phyloP scores from a whole-genome alignment of 2,329 filamentous ascomycete species.

The Ascochyta fabae region DNA sequence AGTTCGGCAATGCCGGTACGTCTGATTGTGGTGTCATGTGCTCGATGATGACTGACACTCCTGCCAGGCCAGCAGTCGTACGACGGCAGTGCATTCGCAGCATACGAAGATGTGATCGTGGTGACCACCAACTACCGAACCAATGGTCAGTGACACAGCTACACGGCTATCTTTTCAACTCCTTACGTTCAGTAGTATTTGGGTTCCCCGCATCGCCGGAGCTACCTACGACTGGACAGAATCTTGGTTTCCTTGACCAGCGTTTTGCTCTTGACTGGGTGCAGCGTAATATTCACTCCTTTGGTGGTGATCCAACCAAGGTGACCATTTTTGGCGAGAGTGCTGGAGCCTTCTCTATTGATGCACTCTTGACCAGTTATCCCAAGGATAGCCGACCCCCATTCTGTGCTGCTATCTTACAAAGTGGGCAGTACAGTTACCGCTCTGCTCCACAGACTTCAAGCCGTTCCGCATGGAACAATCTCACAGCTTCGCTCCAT shows the following conservation, averaged over 20 bases:
- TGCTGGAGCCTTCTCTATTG: slow-evolving; percentile 35
- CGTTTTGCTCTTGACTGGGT: slow-evolving; percentile 63
- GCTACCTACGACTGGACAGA: slow-evolving; percentile 37
- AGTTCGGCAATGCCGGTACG: slow-evolving; percentile 32
- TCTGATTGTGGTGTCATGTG: not conserved
- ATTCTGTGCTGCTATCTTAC: slow-evolving; percentile 39
- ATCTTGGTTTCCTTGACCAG: slow-evolving; percentile 64
- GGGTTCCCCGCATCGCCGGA: slow-evolving; percentile 36
- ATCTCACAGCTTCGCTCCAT: slow-evolving; percentile 27
- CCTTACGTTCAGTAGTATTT: slow-evolving; percentile 30
- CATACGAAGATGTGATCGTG: slow-evolving; percentile 39
- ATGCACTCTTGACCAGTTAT: slow-evolving; percentile 38
- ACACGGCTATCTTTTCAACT: no score
- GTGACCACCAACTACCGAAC: slow-evolving; percentile 40
- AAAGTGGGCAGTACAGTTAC: slow-evolving; percentile 37
- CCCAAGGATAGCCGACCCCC: slow-evolving; percentile 27
- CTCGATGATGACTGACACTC: not conserved
- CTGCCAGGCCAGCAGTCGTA: slow-evolving; percentile 20
- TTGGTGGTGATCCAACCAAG: slow-evolving; percentile 57
- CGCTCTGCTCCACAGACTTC: slow-evolving; percentile 16
- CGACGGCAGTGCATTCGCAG: slow-evolving; percentile 38
- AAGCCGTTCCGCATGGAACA: slow-evolving; percentile 28
- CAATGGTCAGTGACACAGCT: slow-evolving; percentile 26
- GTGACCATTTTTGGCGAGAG: slow-evolving; percentile 56
- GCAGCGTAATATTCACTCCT: slow-evolving; percentile 55